These are phyloP conservation scores for Diplodia corticola DNA, from an alignment of 2,329 filamentous ascomycete species.

Conservation along the genomic window DNA sequence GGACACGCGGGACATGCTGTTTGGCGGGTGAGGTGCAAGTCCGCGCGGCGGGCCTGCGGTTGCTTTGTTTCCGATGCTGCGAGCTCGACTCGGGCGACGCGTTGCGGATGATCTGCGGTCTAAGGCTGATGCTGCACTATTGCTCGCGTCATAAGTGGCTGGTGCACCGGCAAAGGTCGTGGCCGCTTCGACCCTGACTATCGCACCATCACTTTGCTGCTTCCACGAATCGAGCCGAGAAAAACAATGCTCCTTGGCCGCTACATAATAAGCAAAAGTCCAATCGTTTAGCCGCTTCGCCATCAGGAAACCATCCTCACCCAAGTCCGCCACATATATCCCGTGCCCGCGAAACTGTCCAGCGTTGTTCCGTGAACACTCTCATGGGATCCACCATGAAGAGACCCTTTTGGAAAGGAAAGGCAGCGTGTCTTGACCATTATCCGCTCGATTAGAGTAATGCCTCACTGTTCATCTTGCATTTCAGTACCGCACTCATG, in stretches of 20 bases:
- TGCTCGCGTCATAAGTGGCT: constrained; percentile 6
- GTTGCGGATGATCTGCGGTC: constrained; percentile 14
- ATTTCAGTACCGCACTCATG: no score
- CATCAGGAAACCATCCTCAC: no score
- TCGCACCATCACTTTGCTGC: background rate
- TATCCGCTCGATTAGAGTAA: no score
- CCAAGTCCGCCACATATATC: no score
- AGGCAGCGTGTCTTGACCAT: no score
- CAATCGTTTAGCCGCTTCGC: no score
- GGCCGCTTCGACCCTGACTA: background rate
- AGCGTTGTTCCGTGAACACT: no score
- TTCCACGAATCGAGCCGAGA: background rate
- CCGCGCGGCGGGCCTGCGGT: constrained; percentile 14
- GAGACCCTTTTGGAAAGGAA: no score
- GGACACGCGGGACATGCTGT: constrained; percentile 40
- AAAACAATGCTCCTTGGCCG: background rate
- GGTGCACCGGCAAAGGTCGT: background rate
- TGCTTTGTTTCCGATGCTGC: background rate
- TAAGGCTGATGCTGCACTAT: constrained; percentile 1
- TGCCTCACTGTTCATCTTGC: no score
- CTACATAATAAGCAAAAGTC: background rate
- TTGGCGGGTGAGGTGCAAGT: constrained; percentile 2
- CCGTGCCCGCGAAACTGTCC: no score
- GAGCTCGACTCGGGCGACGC: background rate
- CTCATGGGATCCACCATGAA: no score